These are phyloP conservation scores for Corymbia citriodora DNA, from an alignment of 441 rosid species.

Conservation along the genomic window DNA sequence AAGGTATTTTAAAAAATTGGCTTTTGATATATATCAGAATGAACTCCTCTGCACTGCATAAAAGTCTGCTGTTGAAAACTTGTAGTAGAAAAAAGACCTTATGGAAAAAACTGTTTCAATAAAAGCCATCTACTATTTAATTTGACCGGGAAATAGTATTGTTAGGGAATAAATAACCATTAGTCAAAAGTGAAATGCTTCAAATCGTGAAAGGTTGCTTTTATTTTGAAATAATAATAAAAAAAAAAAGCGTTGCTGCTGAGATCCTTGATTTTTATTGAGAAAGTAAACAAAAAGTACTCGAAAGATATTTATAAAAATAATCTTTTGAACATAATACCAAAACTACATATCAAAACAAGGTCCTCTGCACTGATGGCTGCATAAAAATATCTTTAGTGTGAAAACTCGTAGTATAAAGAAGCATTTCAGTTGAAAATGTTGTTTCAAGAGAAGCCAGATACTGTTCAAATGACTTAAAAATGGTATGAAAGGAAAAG, in stretches of 20 bases:
- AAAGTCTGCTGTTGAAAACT: neutral
- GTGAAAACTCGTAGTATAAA: neutral
- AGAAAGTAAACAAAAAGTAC: neutral
- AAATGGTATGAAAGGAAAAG: neutral
- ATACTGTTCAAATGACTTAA: neutral
- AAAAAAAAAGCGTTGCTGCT: neutral
- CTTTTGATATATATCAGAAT: neutral
- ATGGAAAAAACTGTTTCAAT: neutral
- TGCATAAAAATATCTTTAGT: neutral
- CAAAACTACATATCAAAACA: neutral
- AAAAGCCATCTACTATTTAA: too few species aligned
- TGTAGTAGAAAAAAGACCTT: neutral
- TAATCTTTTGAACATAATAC: neutral
- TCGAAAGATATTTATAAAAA: neutral
- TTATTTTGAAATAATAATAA: neutral
- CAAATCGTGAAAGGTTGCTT: neutral
- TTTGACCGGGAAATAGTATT: neutral
- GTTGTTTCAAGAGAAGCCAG: neutral
- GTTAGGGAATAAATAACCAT: neutral
- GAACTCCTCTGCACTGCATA: neutral
- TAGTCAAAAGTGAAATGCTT: neutral
- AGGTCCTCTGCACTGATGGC: neutral
- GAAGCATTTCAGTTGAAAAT: neutral
- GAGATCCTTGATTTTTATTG: neutral
- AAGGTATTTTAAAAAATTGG: neutral